Conservation (phyloP, 1,284 basidiomycete species). For the Ustilago hordei region DNA sequence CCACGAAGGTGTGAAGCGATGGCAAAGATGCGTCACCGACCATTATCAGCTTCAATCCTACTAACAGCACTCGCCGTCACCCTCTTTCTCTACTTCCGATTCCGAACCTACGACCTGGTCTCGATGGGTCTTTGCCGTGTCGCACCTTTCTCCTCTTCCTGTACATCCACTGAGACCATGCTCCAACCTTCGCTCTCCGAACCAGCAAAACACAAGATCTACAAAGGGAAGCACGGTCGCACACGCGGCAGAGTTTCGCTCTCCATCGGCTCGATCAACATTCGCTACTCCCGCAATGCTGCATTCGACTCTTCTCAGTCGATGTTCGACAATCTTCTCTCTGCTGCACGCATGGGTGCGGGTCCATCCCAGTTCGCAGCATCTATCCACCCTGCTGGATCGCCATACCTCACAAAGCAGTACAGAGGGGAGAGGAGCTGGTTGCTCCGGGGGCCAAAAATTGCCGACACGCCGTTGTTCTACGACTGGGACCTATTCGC, state of each 20-base stretch:
- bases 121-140: constrained; percentile 28
- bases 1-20: background rate
- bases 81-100: constrained; percentile 30
- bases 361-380: background rate
- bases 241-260: constrained; percentile 20
- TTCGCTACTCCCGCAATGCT: constrained; percentile 43
- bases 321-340: constrained; percentile 17
- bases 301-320: constrained; percentile 26
- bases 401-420: constrained; percentile 32
- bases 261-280: constrained; percentile 45
- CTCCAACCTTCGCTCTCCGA: constrained; percentile 4
- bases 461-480: constrained; percentile 48
- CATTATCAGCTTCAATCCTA: constrained; percentile 17
- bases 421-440: constrained; percentile 48
- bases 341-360: constrained; percentile 8
- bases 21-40: constrained; percentile 22
- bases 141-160: constrained; percentile 22
- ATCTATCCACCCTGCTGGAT: constrained; percentile 4
- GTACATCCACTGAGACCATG: constrained; percentile 12
- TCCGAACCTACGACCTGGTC: constrained; percentile 39
- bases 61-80: constrained; percentile 14
- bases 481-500: constrained; percentile 55
- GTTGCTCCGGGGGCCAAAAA: constrained; percentile 36
- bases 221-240: background rate
- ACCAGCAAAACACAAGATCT: constrained; percentile 7